Evolutionary conservation across 805 yeast species (phyloP).

Genomic region (Ogataea haglerorum): DNA sequence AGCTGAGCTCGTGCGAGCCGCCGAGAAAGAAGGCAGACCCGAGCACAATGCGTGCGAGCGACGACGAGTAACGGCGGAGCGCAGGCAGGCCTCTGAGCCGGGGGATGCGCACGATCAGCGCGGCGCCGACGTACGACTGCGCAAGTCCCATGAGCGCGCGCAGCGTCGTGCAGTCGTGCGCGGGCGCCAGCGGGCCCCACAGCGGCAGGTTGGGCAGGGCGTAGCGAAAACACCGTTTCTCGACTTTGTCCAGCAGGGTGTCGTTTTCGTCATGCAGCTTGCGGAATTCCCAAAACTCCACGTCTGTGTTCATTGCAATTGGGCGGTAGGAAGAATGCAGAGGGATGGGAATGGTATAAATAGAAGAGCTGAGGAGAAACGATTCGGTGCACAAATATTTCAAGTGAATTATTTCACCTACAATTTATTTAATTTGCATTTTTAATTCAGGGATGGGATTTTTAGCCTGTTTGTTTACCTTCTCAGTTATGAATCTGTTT

Average conservation of each 20-base stretch:
- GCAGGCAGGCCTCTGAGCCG: not conserved
- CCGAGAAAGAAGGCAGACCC: slow-evolving; percentile 20
- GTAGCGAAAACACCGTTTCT: slow-evolving; percentile 27
- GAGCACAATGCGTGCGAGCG: slow-evolving; percentile 3
- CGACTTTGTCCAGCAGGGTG: slow-evolving; percentile 13
- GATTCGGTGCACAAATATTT: too few relatives aligned
- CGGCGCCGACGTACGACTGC: slow-evolving; percentile 27
- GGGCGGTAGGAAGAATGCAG: not conserved
- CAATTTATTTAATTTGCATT: too few relatives aligned
- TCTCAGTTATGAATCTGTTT: not conserved
- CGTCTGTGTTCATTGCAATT: slow-evolving; percentile 3
- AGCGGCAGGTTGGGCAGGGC: slow-evolving; percentile 28
- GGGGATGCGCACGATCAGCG: slow-evolving; percentile 9
- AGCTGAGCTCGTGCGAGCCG: slow-evolving; percentile 17
- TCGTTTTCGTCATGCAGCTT: slow-evolving; percentile 27
- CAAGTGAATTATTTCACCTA: too few relatives aligned
- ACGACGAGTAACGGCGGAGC: not conserved
- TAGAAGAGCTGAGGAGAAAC: too few relatives aligned
- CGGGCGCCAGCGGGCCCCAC: slow-evolving; percentile 36
- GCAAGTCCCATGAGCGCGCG: slow-evolving; percentile 25
- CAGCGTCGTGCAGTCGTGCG: slow-evolving; percentile 31
- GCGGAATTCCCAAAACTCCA: slow-evolving; percentile 17
- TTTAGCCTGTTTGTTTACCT: too few relatives aligned
- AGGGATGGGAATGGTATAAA: too few relatives aligned
- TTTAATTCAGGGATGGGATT: too few relatives aligned